Base-by-base conservation (phyloP, 1,284 basidiomycete genomes). In the Moesziomyces globuligerus region DNA sequence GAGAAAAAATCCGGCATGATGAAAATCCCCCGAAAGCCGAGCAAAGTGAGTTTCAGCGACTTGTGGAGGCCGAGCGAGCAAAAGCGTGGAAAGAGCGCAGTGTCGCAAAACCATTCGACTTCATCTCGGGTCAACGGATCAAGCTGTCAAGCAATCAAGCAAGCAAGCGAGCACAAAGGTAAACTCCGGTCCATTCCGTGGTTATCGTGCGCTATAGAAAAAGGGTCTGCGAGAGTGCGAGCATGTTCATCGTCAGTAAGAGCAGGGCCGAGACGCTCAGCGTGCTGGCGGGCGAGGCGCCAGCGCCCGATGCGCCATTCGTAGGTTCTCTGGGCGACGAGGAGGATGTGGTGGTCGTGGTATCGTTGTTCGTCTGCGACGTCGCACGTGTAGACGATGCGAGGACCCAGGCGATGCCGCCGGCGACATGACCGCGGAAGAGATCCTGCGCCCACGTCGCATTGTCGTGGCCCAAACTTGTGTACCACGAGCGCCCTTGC, bases 401-500 rank as follows among this genome's bases (percentile, higher is more conserved):
- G 24, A 91, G 81, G 2, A 87, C 85, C 91, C 91, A 92, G 4
- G 83, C 86, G 26, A 92, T 86, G 1, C 90, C 90, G n/a, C 87
- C 88, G 69, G 89, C 85, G 34, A 92, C 85, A 83, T 93, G 91
- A 1, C 85, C 84, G 48, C 89, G 80, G 83, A 90, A 92, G 2
- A 86, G 81, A 7, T 86, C 81, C 70, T 91, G 85, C 86, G 89
- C 71, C 65, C 79, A 84, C 1, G 88, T 91, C 72, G 89, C 87
- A 74, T 87, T 89, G 55, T 88, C 80, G 78, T 93, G 91, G 2
- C 91, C 91, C 2, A 92, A 85, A 58, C 88, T 88, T 0, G 91
- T 92, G 82, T 91, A 92, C 83, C 90, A 92, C 65, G 89, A 90
- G 40, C 91, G 86, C n/a, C 91, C 91, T 1, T 87, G 85, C 21